Conservation (phyloP, 805 yeast species). For the Diddensiella caesifluorescens region DNA sequence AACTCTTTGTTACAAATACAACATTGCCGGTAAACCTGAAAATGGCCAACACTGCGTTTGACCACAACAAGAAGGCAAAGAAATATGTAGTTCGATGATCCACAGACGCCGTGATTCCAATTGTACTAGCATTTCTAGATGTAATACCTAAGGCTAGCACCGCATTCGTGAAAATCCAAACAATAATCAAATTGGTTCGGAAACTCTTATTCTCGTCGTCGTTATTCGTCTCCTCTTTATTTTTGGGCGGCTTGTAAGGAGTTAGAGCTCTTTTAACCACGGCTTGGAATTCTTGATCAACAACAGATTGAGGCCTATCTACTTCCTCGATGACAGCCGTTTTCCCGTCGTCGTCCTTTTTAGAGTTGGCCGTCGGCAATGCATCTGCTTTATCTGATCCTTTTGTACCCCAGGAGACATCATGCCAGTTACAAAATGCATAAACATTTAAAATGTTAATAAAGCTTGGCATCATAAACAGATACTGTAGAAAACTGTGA, state of each 20-base stretch:
- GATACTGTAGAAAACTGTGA: conserved; percentile 42
- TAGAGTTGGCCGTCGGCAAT: conserved; percentile 46
- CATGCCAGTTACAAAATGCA: conserved; percentile 68
- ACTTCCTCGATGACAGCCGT: conserved; percentile 46
- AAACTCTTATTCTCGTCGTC: conserved; percentile 38
- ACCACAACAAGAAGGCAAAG: conserved; percentile 50
- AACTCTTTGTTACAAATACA: conserved; percentile 37
- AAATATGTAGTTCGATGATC: conserved; percentile 33
- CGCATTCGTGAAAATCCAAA: conserved; percentile 38
- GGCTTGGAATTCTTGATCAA: conserved; percentile 45
- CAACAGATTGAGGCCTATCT: conserved; percentile 45
- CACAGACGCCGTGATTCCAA: conserved; percentile 37
- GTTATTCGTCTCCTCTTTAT: conserved; percentile 17
- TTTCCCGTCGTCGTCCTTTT: conserved; percentile 49
- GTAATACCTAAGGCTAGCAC: conserved; percentile 36
- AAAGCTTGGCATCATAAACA: conserved; percentile 34
- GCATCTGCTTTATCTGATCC: conserved; percentile 52
- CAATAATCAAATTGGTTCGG: conserved; percentile 36
- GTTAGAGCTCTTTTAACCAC: conserved; percentile 49
- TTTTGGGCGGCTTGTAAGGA: conserved; percentile 40
- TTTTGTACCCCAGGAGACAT: conserved; percentile 72
- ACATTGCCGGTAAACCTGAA: conserved; percentile 52
- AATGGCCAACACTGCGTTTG: conserved; percentile 55
- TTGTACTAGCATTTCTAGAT: conserved; percentile 31
- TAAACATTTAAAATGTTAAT: conserved; percentile 52